Conservation (phyloP, 2,329 filamentous ascomycete species). For the Fusarium nematophilum region DNA sequence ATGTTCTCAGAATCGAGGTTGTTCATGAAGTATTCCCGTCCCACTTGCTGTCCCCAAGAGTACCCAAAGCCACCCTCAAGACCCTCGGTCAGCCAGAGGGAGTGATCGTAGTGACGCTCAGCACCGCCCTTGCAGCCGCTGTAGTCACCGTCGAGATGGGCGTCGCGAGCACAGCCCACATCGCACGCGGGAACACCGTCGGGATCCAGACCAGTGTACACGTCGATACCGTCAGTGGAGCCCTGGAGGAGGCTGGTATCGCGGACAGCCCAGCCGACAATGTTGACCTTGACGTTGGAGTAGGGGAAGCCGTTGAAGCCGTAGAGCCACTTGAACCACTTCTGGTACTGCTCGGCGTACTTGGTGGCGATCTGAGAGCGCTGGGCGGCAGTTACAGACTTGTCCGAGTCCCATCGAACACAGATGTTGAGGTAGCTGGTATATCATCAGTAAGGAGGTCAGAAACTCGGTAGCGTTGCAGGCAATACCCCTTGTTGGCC, state of each 20-base stretch:
- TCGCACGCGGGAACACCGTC: conserved; percentile 55
- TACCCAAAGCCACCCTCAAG: conserved; percentile 57
- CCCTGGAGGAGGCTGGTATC: conserved; percentile 52
- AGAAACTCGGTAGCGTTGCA: neutral
- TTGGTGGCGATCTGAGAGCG: conserved; percentile 50
- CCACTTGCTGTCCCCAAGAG: conserved; percentile 59
- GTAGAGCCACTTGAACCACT: conserved; percentile 56
- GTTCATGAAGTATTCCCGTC: conserved; percentile 56
- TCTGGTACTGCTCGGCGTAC: conserved; percentile 51
- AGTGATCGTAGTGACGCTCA: conserved; percentile 55
- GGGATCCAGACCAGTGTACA: conserved; percentile 55
- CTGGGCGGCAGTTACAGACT: conserved; percentile 50
- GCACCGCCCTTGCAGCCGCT: conserved; percentile 48
- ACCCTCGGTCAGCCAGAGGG: conserved; percentile 59
- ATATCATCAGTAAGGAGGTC: too few relatives aligned
- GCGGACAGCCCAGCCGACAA: conserved; percentile 57
- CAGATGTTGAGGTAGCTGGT: conserved; percentile 43
- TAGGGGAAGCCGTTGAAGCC: conserved; percentile 58
- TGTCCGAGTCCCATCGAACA: conserved; percentile 56
- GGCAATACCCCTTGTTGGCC: conserved; percentile 47
- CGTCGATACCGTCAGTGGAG: conserved; percentile 48
- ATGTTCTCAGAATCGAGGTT: conserved; percentile 51
- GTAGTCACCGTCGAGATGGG: conserved; percentile 57
- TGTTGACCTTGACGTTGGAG: conserved; percentile 49
- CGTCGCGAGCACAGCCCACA: conserved; percentile 53